Conservation (phyloP, 441 rosid species). For the Bocquillonia castaneifolia region DNA sequence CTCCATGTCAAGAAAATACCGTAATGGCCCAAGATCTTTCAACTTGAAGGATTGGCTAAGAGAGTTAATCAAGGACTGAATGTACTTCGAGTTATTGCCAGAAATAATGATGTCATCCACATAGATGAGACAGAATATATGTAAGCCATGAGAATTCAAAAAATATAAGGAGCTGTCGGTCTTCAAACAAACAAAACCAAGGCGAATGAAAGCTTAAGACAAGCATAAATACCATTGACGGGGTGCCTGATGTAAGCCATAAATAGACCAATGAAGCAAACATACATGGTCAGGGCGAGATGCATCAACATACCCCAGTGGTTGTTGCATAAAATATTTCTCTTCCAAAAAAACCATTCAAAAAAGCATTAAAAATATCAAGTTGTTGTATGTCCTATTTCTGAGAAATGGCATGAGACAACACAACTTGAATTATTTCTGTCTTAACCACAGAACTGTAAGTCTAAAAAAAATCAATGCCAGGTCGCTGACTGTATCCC, state of each 20-base stretch:
- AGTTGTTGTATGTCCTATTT: not conserved
- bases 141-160: accelerated
- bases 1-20: not conserved
- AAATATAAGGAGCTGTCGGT: not conserved
- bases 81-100: accelerated
- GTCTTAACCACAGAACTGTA: not conserved
- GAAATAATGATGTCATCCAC: not conserved
- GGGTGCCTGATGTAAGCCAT: not conserved
- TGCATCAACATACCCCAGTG: too few relatives aligned
- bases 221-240: not conserved
- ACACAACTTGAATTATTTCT: too few relatives aligned
- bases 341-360: not conserved
- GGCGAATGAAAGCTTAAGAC: not conserved
- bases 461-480: too few relatives aligned
- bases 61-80: not conserved
- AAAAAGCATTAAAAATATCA: not conserved
- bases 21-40: not conserved
- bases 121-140: not conserved
- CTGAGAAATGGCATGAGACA: not conserved
- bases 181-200: not conserved
- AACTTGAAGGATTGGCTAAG: not conserved
- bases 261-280: not conserved
- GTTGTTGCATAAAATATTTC: too few relatives aligned
- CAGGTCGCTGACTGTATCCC: not conserved
- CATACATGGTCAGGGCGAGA: too few relatives aligned